A percentile compares a stretch with the other conserved stretches of the same genome.
Evolutionary conservation across 805 yeast genomes (phyloP).

Genomic region (Candida jianshihensis): DNA sequence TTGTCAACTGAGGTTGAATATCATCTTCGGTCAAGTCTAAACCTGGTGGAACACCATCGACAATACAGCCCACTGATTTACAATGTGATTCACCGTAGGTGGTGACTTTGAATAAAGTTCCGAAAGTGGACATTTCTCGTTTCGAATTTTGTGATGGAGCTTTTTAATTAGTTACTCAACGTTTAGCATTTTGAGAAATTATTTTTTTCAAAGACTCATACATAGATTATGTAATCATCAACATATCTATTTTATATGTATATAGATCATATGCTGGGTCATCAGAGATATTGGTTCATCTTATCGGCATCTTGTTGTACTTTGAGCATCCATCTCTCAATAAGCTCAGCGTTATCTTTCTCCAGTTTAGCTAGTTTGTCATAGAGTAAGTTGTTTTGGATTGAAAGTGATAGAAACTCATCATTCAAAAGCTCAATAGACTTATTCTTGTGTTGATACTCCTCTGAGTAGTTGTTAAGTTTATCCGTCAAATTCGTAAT

Average conservation of each 20-base stretch:
- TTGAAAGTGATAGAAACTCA: conserved; percentile 53
- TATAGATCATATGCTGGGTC: too few relatives aligned
- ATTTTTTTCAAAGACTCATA: neutral
- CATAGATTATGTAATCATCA: too few relatives aligned
- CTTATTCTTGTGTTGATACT: conserved; percentile 38
- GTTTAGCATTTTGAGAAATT: too few relatives aligned
- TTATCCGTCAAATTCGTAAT: conserved; percentile 23
- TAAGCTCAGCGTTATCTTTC: conserved; percentile 43
- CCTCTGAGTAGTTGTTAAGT: conserved; percentile 21
- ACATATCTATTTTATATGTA: neutral
- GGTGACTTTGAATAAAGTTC: conserved; percentile 62
- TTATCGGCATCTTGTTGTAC: conserved; percentile 54
- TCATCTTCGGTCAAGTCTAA: conserved; percentile 78
- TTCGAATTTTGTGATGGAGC: too few relatives aligned
- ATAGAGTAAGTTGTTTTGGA: conserved; percentile 40
- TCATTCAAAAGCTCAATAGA: conserved; percentile 58
- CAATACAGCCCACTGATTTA: conserved; percentile 95
- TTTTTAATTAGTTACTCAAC: too few relatives aligned
- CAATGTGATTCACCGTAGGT: conserved; percentile 99
- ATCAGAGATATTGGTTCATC: conserved; percentile 29
- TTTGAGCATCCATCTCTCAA: conserved; percentile 53
- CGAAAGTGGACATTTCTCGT: conserved; percentile 61
- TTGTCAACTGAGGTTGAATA: conserved; percentile 89
- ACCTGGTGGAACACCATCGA: conserved; percentile 97
- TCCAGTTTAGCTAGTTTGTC: conserved; percentile 26